Base-by-base conservation (phyloP, 768 basidiomycete genomes). In the Sporobolomyces pararoseus region DNA sequence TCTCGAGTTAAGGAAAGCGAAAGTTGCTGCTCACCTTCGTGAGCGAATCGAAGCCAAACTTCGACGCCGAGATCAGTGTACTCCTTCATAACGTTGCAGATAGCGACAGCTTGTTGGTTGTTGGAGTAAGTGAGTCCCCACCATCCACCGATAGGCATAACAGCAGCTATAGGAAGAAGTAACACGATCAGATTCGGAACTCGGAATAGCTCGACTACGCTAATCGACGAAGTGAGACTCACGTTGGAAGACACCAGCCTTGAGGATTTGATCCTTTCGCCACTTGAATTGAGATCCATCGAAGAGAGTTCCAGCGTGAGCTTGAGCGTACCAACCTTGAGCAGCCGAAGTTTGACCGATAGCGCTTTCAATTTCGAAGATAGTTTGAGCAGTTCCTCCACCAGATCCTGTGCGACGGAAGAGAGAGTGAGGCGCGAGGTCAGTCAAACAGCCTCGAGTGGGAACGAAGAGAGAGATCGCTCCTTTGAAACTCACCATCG, bases 21-120 rank as follows among this genome's bases (percentile, higher is more conserved):
- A 53, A n/a, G 25, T 9, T 16, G n/a, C 10, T 17, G n/a, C 57
- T 7, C n/a, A 58, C 57, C 68, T 53, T 75, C 76, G 66, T 76
- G 74, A 7, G 64, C 76, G 58, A 77, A 75, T n/a, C 76, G 76
- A 27, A 77, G 75, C 75, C 76, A 76, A 62, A 77, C 76, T 62
- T 76, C 75, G 66, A 77, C 60, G 29, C 76, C 76, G n/a, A 66
- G 47, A 66, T 77, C 76, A 50, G 73, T 75, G 73, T 75, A 77
- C 66, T 76, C 46, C 70, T 77, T 77, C 75, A 77, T 75, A 64
- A 75, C 75, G 23, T 76, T 73, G 63, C 68, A 63, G 52, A 73
- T 76, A 46, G 60, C 58, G 32, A 72, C 61, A 25, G 75, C 75
- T 58, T 76, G 75, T 31, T 60, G 59, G 75, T 74, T 74, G 68